Evolutionary conservation across 805 yeast genomes (phyloP), one percentile per base, ranked within the genome.

Genomic region (Cyberlindnera xishuangbannaensis): DNA sequence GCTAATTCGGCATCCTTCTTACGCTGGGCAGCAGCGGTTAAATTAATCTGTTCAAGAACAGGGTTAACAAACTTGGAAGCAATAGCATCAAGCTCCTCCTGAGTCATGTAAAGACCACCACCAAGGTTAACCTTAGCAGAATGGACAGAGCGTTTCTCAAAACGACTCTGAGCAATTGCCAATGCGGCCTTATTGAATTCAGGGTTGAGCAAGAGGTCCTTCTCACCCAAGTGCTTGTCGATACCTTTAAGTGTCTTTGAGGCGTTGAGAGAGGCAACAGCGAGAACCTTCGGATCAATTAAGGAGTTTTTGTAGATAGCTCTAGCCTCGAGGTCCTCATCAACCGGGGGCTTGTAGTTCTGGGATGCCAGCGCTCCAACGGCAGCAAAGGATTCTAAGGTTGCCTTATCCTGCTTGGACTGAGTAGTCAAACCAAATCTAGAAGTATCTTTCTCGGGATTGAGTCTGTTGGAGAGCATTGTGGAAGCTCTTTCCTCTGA

Each of bases 11-110:
- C 62, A 55, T 79, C 84, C 29, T 62, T 57, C 26, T 62, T 61
- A 37, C 95, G 74, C 60, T 85, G 90, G 30, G 73, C 70, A 15
- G 59, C 66, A 15, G 94, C 95, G 51, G 83, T 79, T 28, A 66
- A 59, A 47, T 73, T 67, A 50, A 90, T 75, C 56, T 85, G 88
- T 25, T 66, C 69, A 50, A 90, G 64, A 5, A 90, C 87, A 7
- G 98, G 98, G 45, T 73, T 69, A 37, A 92, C 95, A 51, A 83
- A 67, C 29, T 77, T 70, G 40, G 76, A 63, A 15, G 98, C 97
- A 64, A 90, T 73, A 32, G 70, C 70, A 43, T 84, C 81, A 41
- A 92, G 73, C 50, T 88, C 96, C 15, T 66, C 71, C 39, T 71
- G 81, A 25, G 83, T 67, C 71, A 90, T 75, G 50, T 70, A 73